phyloP scores from a whole-genome alignment of 805 yeast species.

The Yarrowia keelungensis region DNA sequence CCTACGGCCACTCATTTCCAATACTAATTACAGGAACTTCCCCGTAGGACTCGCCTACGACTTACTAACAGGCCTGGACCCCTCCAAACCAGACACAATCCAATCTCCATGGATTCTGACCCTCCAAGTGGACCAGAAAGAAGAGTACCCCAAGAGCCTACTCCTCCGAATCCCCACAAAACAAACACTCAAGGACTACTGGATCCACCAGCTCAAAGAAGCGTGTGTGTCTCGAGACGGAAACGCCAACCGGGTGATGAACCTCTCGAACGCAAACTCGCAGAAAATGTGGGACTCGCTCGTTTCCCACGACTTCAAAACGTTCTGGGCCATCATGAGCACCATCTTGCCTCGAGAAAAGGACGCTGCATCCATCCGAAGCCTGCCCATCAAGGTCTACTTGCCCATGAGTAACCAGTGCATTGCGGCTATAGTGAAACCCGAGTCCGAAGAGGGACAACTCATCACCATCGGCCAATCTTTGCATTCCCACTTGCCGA shows the following conservation, averaged over 20 bases:
- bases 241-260: conserved; percentile 81
- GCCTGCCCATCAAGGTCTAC: conserved; percentile 50
- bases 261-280: conserved; percentile 68
- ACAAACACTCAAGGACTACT: conserved; percentile 56
- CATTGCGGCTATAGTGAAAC: conserved; percentile 50
- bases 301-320: conserved; percentile 50
- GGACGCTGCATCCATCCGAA: conserved; percentile 38
- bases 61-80: conserved; percentile 54
- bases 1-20: neutral
- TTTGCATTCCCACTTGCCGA: conserved; percentile 55
- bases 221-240: conserved; percentile 78
- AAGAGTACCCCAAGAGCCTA: conserved; percentile 55
- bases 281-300: conserved; percentile 58
- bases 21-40: conserved; percentile 52
- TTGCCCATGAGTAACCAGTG: conserved; percentile 51
- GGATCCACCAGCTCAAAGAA: conserved; percentile 85
- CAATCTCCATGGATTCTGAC: conserved; percentile 52
- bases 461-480: conserved; percentile 52
- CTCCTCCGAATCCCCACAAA: conserved; percentile 53
- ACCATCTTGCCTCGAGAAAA: conserved; percentile 44
- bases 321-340: conserved; percentile 46
- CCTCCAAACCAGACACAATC: conserved; percentile 43
- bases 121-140: conserved; percentile 55
- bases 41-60: conserved; percentile 78
- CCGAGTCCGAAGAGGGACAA: conserved; percentile 40